phyloP scores from a whole-genome alignment of 495 filamentous ascomycete species.

The Mytilinidion resinicola region DNA sequence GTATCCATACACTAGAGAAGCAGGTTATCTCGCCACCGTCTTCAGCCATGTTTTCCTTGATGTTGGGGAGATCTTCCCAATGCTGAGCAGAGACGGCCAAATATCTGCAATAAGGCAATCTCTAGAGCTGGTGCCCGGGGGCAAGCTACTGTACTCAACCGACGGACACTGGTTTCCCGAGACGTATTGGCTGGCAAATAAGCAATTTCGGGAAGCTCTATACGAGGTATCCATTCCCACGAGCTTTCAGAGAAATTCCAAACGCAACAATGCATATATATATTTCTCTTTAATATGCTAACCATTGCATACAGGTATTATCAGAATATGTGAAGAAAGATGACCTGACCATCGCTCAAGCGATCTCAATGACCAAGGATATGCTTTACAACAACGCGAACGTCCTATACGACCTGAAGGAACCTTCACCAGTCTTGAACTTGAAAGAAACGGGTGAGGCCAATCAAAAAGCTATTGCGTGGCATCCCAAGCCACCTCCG shows the following conservation, averaged over 20 bases:
- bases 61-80: constrained; percentile 80
- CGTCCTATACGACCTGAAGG: constrained; percentile 50
- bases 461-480: constrained; percentile 11
- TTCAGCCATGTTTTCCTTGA: constrained; percentile 83
- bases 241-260: neutral
- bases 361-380: constrained; percentile 49
- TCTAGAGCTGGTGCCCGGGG: constrained; percentile 67
- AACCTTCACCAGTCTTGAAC: constrained; percentile 1
- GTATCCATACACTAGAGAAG: constrained; percentile 79
- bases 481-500: constrained; percentile 9
- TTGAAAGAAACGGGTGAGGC: constrained; percentile 16
- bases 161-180: constrained; percentile 83
- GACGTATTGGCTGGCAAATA: constrained; percentile 70
- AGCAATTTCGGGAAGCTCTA: constrained; percentile 70
- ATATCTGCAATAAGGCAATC: constrained; percentile 65
- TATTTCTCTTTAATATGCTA: too few relatives aligned
- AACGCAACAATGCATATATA: neutral
- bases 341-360: constrained; percentile 54
- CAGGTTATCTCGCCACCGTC: constrained; percentile 71
- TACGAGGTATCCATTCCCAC: constrained; percentile 45
- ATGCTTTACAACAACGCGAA: constrained; percentile 69
- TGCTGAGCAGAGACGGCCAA: constrained; percentile 73
- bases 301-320: constrained; percentile 44
- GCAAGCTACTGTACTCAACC: constrained; percentile 78
- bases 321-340: constrained; percentile 54